A percentile compares a stretch with the other conserved stretches of the same genome.
These are phyloP conservation scores for Lunularia cruciata DNA, from an alignment of 225 moss, liverwort and hornwort genomes.

Conservation along the genomic window DNA sequence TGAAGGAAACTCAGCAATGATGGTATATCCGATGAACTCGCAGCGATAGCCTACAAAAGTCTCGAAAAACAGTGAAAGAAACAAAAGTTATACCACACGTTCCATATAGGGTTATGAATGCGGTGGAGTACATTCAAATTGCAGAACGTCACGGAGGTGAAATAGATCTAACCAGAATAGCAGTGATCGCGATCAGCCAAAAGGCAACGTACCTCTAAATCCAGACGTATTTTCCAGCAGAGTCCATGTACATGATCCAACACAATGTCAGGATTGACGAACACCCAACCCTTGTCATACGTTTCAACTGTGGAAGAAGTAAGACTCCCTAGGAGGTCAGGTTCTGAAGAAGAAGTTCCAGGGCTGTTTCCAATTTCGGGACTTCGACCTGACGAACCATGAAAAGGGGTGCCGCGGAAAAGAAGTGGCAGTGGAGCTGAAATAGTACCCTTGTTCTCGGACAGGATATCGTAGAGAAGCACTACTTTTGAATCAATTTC, in stretches of 20 bases:
- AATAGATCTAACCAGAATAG: too few relatives aligned
- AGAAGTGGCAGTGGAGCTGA: slow-evolving; percentile 94
- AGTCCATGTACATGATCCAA: slow-evolving; percentile 79
- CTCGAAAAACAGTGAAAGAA: too few relatives aligned
- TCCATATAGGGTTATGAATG: too few relatives aligned
- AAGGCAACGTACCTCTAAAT: slow-evolving; percentile 69
- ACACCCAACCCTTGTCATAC: slow-evolving; percentile 84
- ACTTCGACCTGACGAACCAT: slow-evolving; percentile 44
- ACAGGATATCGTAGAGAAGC: slow-evolving; percentile 79
- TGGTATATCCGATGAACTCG: slow-evolving; percentile 82
- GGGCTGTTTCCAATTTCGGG: slow-evolving; percentile 22
- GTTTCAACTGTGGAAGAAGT: slow-evolving; percentile 54
- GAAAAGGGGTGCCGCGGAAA: slow-evolving; percentile 54
- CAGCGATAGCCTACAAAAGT: slow-evolving; percentile 81
- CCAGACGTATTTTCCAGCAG: slow-evolving; percentile 85
- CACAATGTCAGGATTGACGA: slow-evolving; percentile 86
- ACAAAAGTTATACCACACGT: too few relatives aligned
- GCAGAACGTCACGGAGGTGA: too few relatives aligned
- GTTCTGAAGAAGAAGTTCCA: slow-evolving; percentile 21
- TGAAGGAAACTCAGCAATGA: slow-evolving; percentile 81
- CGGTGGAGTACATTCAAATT: too few relatives aligned
- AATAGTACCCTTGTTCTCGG: slow-evolving; percentile 73
- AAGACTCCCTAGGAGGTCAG: slow-evolving; percentile 36
- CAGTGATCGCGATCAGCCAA: background rate
- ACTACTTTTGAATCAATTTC: slow-evolving; percentile 95